Evolutionary conservation across 139 green algal genomes (phyloP).

Genomic region (Closterium sp.): DNA sequence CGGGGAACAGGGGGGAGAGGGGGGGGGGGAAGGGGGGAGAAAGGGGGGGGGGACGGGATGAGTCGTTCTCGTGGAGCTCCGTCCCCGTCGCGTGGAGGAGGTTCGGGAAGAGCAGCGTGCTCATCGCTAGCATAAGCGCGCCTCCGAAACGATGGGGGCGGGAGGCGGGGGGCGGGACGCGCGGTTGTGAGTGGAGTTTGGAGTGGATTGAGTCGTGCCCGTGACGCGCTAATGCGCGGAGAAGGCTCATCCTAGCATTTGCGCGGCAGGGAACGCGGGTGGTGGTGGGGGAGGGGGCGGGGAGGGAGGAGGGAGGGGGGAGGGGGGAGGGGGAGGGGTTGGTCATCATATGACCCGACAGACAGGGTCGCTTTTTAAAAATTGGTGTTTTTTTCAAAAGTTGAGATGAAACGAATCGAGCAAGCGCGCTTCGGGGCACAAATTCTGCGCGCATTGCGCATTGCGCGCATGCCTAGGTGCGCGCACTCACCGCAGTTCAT

Average conservation of each 20-base stretch:
- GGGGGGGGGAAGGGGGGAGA: neutral
- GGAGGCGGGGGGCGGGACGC: neutral
- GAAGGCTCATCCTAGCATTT: neutral
- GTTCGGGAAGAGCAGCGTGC: constrained; percentile 17
- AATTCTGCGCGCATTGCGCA: no score
- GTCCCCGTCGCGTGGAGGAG: constrained; percentile 49
- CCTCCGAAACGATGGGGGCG: neutral
- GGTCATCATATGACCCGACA: no score
- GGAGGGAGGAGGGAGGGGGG: no score
- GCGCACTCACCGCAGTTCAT: constrained; percentile 43
- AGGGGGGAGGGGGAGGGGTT: no score
- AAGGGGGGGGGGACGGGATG: neutral
- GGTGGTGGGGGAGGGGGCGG: no score
- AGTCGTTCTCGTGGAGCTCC: constrained; percentile 44
- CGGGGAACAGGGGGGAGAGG: neutral
- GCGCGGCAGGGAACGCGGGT: no score
- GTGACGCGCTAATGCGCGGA: constrained; percentile 8
- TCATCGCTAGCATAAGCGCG: constrained; percentile 9
- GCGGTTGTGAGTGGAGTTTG: neutral
- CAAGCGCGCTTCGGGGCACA: no score
- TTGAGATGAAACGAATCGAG: no score
- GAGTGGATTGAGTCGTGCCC: constrained; percentile 49
- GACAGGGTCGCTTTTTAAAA: no score
- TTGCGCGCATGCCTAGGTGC: no score
- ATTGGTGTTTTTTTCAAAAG: no score